Percentiles rank a stretch among this genome's conserved stretches.
Evolutionary conservation across 2,329 filamentous ascomycete species (phyloP).

Genomic region (Chalara sp.): DNA sequence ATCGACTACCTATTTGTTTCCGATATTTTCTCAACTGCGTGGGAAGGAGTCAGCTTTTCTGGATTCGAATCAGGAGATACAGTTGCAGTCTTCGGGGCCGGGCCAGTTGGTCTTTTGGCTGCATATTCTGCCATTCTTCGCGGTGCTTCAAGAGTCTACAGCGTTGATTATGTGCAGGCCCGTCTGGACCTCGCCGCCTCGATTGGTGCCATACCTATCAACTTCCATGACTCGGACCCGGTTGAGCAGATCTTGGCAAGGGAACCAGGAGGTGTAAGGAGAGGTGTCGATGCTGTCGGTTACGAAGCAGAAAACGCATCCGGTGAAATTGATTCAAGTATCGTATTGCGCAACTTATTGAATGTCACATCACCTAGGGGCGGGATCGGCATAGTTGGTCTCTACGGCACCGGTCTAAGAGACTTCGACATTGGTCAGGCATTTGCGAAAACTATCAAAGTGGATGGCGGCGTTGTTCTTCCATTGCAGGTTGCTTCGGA

Average conservation of each 20-base stretch:
- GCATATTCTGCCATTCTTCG: conserved; percentile 27
- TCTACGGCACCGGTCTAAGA: neutral
- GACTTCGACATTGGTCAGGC: too few relatives aligned
- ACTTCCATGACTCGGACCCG: conserved; percentile 20
- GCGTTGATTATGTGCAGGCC: conserved; percentile 21
- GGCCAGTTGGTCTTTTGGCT: conserved; percentile 23
- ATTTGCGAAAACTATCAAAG: too few relatives aligned
- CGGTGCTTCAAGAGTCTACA: conserved; percentile 26
- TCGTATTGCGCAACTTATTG: conserved; percentile 11
- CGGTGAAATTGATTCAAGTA: conserved; percentile 11
- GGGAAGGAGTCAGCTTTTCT: conserved; percentile 13
- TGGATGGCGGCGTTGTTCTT: too few relatives aligned
- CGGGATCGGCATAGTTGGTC: conserved; percentile 18
- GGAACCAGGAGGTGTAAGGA: conserved; percentile 15
- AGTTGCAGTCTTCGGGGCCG: conserved; percentile 26
- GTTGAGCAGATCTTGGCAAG: conserved; percentile 23
- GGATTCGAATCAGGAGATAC: conserved; percentile 19
- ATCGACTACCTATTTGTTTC: conserved; percentile 19
- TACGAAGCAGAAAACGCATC: conserved; percentile 12
- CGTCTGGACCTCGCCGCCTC: conserved; percentile 18
- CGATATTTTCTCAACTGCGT: conserved; percentile 22
- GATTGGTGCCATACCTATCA: conserved; percentile 27
- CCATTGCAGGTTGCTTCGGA: too few relatives aligned
- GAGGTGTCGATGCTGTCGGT: conserved; percentile 16
- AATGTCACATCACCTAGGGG: conserved; percentile 12